Percentiles rank a stretch among this genome's conserved stretches.
phyloP scores from a whole-genome alignment of 73 alveolate species.

The Symbiodinium natans region DNA sequence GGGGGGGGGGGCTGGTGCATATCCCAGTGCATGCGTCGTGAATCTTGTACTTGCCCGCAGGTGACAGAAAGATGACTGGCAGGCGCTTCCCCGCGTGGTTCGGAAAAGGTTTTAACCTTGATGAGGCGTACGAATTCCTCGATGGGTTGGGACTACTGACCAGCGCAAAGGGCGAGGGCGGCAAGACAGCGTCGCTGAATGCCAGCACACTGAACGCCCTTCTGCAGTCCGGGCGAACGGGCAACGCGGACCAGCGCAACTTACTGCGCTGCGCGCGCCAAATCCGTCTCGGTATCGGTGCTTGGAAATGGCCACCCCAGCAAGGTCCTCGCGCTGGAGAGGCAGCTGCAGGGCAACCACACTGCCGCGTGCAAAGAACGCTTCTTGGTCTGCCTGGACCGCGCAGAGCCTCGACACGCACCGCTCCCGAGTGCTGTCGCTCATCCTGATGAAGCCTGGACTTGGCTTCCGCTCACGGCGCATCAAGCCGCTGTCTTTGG shows the following conservation, averaged over 20 bases:
- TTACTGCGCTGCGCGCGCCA: background rate
- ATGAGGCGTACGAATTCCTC: background rate
- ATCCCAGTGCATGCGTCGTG: no score
- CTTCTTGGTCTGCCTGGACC: background rate
- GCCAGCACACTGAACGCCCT: no score
- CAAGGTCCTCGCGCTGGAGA: conserved; percentile 15
- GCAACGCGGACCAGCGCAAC: background rate
- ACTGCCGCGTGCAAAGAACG: background rate
- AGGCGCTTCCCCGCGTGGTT: no score
- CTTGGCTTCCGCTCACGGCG: conserved; percentile 32
- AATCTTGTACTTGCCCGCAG: no score
- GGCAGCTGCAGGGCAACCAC: background rate
- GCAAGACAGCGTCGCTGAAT: no score
- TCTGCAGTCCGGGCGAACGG: background rate
- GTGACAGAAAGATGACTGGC: no score
- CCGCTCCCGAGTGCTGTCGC: background rate
- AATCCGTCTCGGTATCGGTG: background rate
- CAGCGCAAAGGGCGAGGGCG: background rate
- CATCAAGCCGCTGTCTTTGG: conserved; percentile 1
- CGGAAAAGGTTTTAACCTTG: background rate
- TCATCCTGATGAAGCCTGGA: background rate
- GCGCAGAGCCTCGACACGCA: background rate
- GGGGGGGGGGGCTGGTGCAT: no score
- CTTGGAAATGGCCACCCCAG: conserved; percentile 30
- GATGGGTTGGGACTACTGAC: background rate